Conservation (phyloP, 371 early-diverging fungal species). For the Mortierella sp. region DNA sequence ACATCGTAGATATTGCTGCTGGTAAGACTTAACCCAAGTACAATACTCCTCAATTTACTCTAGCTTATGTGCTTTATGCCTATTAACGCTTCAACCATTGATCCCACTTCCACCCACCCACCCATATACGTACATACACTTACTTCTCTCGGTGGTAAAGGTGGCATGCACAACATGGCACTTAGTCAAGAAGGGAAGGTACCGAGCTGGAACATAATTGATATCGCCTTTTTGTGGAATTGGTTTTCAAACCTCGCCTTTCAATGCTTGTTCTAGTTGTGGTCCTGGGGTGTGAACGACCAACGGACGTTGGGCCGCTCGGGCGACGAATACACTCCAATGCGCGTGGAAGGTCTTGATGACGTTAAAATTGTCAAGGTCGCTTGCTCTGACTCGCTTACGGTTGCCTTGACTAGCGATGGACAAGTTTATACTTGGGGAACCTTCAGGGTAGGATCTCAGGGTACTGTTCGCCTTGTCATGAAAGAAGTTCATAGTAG, state of each 20-base stretch:
- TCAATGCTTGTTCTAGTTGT: conserved; percentile 61
- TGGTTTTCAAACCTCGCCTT: neutral
- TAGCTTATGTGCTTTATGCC: too few species aligned
- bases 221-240: neutral
- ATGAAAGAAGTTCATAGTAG: too few species aligned
- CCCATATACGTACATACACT: too few species aligned
- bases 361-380: conserved; percentile 84
- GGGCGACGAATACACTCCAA: conserved; percentile 76
- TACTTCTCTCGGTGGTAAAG: neutral
- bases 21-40: conserved; percentile 52
- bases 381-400: conserved; percentile 94
- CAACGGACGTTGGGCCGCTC: conserved; percentile 94
- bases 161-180: conserved; percentile 92
- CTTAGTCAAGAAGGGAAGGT: conserved; percentile 80
- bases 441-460: conserved; percentile 82
- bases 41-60: neutral
- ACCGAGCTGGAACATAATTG: neutral
- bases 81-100: too few species aligned
- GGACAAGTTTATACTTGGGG: conserved; percentile 97
- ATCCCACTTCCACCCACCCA: too few species aligned
- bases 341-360: conserved; percentile 76
- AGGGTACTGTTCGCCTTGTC: neutral
- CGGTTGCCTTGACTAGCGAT: conserved; percentile 86
- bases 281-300: conserved; percentile 99
- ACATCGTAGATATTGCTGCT: conserved; percentile 83